Conservation (phyloP, 768 basidiomycete species). For the Tylopilus plumbeoviolaceoides region DNA sequence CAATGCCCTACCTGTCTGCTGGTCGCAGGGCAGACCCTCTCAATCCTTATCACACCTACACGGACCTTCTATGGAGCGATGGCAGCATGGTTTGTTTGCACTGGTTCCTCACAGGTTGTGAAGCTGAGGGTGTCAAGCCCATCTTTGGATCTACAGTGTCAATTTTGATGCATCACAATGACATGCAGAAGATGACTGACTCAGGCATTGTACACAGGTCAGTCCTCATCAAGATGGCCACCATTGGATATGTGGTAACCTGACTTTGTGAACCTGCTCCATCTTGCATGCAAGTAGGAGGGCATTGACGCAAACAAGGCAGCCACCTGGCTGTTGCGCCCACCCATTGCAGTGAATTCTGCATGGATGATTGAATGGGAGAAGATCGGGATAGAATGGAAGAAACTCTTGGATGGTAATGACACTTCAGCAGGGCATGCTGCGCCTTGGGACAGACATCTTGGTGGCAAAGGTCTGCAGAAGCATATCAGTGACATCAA, state of each 20-base stretch:
- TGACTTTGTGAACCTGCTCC: constrained; percentile 35
- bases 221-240: constrained; percentile 49
- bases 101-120: constrained; percentile 81
- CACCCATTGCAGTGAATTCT: constrained; percentile 2
- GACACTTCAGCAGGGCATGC: neutral
- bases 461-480: neutral
- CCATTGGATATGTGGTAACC: constrained; percentile 46
- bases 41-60: constrained; percentile 56
- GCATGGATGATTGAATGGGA: constrained; percentile 15
- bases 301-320: constrained; percentile 19
- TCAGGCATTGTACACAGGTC: constrained; percentile 29
- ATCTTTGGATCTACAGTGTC: constrained; percentile 86
- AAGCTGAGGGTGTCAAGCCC: constrained; percentile 83
- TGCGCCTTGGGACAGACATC: neutral
- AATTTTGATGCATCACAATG: constrained; percentile 24
- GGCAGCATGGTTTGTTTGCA: constrained; percentile 46
- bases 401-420: constrained; percentile 6
- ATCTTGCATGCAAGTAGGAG: constrained; percentile 23
- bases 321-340: constrained; percentile 14
- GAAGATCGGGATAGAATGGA: constrained; percentile 20
- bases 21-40: constrained; percentile 47
- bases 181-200: no score
- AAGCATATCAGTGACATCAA: constrained; percentile 3
- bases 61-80: constrained; percentile 48
- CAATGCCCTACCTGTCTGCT: constrained; percentile 55